Evolutionary conservation across 345 rosid species (phyloP).

Genomic region (Eucalyptus sp.): DNA sequence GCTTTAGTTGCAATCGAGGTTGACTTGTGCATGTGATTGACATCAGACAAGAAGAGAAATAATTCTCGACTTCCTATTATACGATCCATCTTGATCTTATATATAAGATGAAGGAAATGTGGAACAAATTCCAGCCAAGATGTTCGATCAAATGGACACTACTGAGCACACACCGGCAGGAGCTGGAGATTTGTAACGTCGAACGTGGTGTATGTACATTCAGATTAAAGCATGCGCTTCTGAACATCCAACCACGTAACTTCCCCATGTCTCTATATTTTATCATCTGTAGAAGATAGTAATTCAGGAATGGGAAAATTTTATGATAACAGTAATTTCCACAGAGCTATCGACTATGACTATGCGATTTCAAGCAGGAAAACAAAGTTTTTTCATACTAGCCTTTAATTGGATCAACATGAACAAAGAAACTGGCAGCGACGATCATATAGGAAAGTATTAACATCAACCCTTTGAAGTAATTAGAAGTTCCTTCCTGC

Average conservation of each 20-base stretch:
- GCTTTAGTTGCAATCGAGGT: neutral
- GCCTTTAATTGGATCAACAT: conserved; percentile 2
- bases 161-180: neutral
- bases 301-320: neutral
- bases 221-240: neutral
- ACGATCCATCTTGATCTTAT: neutral
- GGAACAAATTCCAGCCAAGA: neutral
- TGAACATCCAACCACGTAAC: neutral
- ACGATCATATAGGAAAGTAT: conserved; percentile 9
- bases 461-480: conserved; percentile 12
- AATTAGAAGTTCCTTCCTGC: conserved; percentile 15
- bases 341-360: neutral
- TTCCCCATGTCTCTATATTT: neutral
- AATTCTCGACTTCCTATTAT: neutral
- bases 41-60: neutral
- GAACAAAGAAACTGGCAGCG: conserved; percentile 11
- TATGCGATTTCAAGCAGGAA: neutral
- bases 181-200: neutral
- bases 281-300: neutral
- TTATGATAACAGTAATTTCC: neutral
- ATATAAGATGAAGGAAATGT: neutral
- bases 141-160: neutral
- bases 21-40: neutral
- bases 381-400: neutral
- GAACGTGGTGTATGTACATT: neutral